Base-by-base conservation (phyloP, 1,139 yeast genomes). In the Eremothecium coryli region DNA sequence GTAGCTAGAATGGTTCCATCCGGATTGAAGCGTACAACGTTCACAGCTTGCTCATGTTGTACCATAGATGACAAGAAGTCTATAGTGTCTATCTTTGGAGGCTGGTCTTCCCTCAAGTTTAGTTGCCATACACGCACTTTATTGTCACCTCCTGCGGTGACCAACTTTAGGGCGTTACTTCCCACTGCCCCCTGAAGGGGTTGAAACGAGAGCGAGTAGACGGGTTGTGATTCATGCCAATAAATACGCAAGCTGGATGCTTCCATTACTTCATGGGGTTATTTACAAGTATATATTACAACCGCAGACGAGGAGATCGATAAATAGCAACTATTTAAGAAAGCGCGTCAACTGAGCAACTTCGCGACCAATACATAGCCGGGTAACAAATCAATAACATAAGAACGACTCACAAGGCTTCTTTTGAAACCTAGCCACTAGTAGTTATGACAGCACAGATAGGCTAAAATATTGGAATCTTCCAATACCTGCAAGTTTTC, bases 131-230 rank as follows among this genome's bases (percentile, higher is more conserved):
- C 61, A 36, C 97, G 66, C 10, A 86, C 78, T 49, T 82, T 82
- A 52, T 82, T 84, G 55, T 90, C 98, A 26, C 97, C 97, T 11
- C 98, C 98, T 0, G 86, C 94, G 1, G 97, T 90, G 3, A 78
- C 90, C 26, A 90, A 61, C 29, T 90, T 66, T 10, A 49, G 37
- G 4, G 30, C 33, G 13, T 34, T 41, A 14, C 10, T 13, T 4
- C 25, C 39, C 42, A 34, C 35, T 29, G 42, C 44, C 9, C 23
- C 21, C 2, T 38, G 22, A 12, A 18, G 41, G 1, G 84, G 84
- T 56, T 86, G 95, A 56, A 85, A 80, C 41, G 77, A 76, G 1
- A 82, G 76, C 18, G 88, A 71, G 56, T 88, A 93, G 4, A 90
- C 82, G 0, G 98, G 95, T 44, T 71, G 49, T 43, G 75, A 45